These are phyloP conservation scores for Suillus decipiens DNA, from an alignment of 768 basidiomycete genomes.

Conservation along the genomic window DNA sequence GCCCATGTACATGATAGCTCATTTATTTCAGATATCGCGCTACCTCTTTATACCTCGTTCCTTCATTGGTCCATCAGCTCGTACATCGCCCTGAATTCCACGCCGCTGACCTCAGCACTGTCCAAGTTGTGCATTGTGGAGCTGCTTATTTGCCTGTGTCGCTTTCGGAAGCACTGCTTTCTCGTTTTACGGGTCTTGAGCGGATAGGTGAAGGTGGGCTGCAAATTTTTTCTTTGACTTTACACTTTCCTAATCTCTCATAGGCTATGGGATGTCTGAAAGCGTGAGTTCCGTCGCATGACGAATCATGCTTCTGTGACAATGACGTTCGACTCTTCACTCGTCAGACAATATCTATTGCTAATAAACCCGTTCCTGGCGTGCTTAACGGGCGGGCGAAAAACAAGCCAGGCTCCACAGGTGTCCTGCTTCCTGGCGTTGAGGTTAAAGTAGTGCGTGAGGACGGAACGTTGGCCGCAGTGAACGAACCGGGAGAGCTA, in stretches of 20 bases:
- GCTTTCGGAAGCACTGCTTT: constrained; percentile 44
- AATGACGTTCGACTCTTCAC: constrained; percentile 6
- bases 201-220: constrained; percentile 48
- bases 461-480: constrained; percentile 54
- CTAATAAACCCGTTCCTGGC: constrained; percentile 46
- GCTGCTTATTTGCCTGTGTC: constrained; percentile 69
- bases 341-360: constrained; percentile 55
- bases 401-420: constrained; percentile 45
- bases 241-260: constrained; percentile 8
- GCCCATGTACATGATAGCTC: not conserved
- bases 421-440: constrained; percentile 62
- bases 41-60: constrained; percentile 52
- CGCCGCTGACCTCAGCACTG: constrained; percentile 53
- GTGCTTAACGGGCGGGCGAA: constrained; percentile 45
- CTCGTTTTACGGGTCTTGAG: constrained; percentile 36
- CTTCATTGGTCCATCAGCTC: constrained; percentile 66
- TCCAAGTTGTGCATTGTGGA: constrained; percentile 48
- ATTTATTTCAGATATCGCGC: constrained; percentile 50
- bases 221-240: not conserved
- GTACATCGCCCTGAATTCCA: constrained; percentile 51
- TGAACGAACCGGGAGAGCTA: constrained; percentile 67
- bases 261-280: constrained; percentile 78
- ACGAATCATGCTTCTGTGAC: not conserved
- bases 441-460: constrained; percentile 64
- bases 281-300: constrained; percentile 40